A percentile compares a stretch with the other conserved stretches of the same genome.
Conservation (phyloP, 192 early-diverging fungal species). For the Podochytrium sp. region DNA sequence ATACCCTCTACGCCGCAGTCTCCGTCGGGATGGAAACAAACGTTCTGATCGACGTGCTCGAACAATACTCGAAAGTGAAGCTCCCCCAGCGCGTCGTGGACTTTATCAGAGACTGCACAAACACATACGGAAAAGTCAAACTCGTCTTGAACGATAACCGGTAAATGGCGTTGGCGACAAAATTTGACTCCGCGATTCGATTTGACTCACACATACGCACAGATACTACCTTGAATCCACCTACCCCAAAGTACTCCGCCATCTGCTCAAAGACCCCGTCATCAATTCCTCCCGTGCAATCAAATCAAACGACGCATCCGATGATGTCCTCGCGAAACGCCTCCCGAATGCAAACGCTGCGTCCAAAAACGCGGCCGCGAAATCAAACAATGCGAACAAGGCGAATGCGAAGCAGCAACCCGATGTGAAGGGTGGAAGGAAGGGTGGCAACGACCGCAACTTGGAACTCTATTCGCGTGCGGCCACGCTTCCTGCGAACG, state of each 20-base stretch:
- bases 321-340: background rate
- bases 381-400: background rate
- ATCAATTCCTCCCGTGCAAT: constrained; percentile 72
- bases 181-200: no score
- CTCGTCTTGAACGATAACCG: constrained; percentile 93
- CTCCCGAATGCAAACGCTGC: background rate
- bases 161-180: constrained; percentile 21
- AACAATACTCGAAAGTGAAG: constrained; percentile 71
- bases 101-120: constrained; percentile 84
- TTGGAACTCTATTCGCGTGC: background rate
- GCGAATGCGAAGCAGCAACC: background rate
- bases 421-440: background rate
- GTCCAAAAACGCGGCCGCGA: background rate
- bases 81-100: constrained; percentile 80
- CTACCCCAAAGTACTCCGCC: constrained; percentile 86
- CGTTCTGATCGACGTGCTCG: constrained; percentile 89
- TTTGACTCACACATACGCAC: background rate
- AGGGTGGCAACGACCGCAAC: background rate
- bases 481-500: constrained; percentile 10
- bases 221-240: constrained; percentile 93
- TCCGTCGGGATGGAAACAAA: constrained; percentile 95
- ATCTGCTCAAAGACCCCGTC: constrained; percentile 75
- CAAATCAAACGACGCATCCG: background rate
- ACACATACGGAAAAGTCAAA: constrained; percentile 97
- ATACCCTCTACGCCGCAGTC: constrained; percentile 96